Evolutionary conservation across 192 early-diverging fungal genomes (phyloP), one percentile per base, ranked within the genome.

Genomic region (Coemansia sp.): DNA sequence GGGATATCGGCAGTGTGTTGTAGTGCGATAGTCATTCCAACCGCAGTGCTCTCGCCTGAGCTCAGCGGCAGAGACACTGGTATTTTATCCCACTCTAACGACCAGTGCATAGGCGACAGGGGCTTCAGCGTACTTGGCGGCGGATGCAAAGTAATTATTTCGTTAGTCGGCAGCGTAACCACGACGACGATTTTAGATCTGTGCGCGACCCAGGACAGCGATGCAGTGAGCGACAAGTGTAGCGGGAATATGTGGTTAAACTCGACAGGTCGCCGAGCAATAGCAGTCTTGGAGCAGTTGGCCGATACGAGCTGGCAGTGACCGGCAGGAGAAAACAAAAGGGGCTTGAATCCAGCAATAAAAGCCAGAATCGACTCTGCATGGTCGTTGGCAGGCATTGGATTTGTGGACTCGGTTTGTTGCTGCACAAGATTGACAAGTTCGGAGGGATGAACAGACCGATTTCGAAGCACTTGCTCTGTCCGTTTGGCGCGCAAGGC

Each of bases 181-280:
- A 31, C 18, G 22, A 79, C 70, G 3, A 70, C 31, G 0, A 84
- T 49, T 4, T 49, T 47, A 12, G 63, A 43, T n/a, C 71, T 59
- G 29, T 47, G 82, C 11, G 47, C 31, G 1, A 75, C 64, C 82
- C 82, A 84, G 0, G 22, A 42, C 12, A 84, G 41, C 0, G 63
- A 63, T 2, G 74, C 71, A 1, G 42, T 20, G 34, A 79, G 33
- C 34, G 66, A 36, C 5, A 84, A 36, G 34, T 52, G 46, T n/a
- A 79, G 65, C 16, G 82, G 82, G 33, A 84, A 84, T 31, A 70
- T n/a, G 43, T 84, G 74, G 69, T 79, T 79, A 43, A 70, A 79
- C 63, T 84, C 74, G 2, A 64, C 38, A 1, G 74, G 41, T 11
- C 66, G 70, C n/a, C 43, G 33, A 1, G 59, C 31, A 36, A 62